Evolutionary conservation across 345 rosid species (phyloP), one percentile per base, ranked within the genome.

Genomic region (Trapa incisa): DNA sequence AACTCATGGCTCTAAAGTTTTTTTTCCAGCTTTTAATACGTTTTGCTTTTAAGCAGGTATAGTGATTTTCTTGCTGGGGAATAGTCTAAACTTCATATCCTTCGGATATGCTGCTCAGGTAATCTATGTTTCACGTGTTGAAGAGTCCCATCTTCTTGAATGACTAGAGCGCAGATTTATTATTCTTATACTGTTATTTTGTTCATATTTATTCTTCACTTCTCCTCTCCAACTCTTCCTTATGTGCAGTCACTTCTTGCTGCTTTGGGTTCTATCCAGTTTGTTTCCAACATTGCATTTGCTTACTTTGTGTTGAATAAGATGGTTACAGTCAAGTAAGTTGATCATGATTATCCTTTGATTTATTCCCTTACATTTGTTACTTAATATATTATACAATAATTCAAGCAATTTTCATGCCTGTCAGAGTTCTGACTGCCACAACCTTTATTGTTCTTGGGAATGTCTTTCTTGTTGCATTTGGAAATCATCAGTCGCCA

Each of bases 71-170:
- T 66, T 94, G 73, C 72, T 94, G 64, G 99, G 99, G 75, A 94
- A 94, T 80, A 90, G 92, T 80, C 86, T 94, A 72, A 94, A 94
- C 80, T 94, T 94, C 79, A 84, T 94, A 81, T 94, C 99, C 6
- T 94, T 94, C 69, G 99, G 92, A 78, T 93, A 93, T 90, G 99
- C 99, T 85, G 99, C 99, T 68, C 99, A 94, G 99, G 99, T 94
- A 66, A 67, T 33, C 32, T 69, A 64, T 54, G 10, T 53, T 29
- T 16, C 65, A 13, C 7, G 39, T 37, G 11, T 37, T 53, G 63
- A 56, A 37, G 29, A 4, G 37, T n/a, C 22, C n/a, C n/a, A 10
- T 38, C 32, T 17, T 16, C 14, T 37, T 32, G 48, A 42, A 47
- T 41, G 47, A 37, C 22, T 22, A 43, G 43, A 65, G 37, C 16